Base-by-base conservation (phyloP, 345 rosid genomes). In the Gossypium mustelinum region DNA sequence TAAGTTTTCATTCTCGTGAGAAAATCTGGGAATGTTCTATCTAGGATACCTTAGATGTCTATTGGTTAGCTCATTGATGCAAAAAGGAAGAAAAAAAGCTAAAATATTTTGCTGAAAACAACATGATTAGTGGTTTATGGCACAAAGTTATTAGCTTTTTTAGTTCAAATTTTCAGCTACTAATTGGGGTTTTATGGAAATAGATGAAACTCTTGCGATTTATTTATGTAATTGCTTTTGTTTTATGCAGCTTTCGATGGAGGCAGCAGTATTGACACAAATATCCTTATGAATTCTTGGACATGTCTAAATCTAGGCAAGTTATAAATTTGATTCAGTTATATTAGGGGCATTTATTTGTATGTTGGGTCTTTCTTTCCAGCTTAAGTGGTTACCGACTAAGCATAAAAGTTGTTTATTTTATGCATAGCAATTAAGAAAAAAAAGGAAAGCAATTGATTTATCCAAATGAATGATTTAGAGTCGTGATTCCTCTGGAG, bases 261-360 rank as follows among this genome's bases (percentile, higher is more conserved):
- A 73, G 77, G 69, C 96, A 93, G 79, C 98, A 93, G 74, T 91
- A 86, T 78, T 83, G 91, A 29, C 88, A 92, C 68, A 84, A 83
- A 79, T 93, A 93, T 70, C 99, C 99, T 3, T 93, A 95, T 83
- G 97, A 93, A 84, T 89, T 95, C 78, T 83, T 91, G 81, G 90
- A 92, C 82, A 91, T 91, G 82, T 90, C 99, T 71, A 89, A 86
- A 75, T 82, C 96, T 66, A 88, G 93, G 97, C 88, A 65, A 47
- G 70, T 56, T n/a, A 25, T 29, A 41, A 17, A 47, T 74, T 52
- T 62, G n/a, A 11, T n/a, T 74, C 52, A 12, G 60, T 13, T 64
- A 50, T 20, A 52, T 64, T 29, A 43, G 45, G 9, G 50, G 17
- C 34, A 45, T 17, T 51, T 52, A 14, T 27, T 43, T 65, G 2